Conservation (phyloP, 139 green algal genomes). For the Chlorella sorokiniana region DNA sequence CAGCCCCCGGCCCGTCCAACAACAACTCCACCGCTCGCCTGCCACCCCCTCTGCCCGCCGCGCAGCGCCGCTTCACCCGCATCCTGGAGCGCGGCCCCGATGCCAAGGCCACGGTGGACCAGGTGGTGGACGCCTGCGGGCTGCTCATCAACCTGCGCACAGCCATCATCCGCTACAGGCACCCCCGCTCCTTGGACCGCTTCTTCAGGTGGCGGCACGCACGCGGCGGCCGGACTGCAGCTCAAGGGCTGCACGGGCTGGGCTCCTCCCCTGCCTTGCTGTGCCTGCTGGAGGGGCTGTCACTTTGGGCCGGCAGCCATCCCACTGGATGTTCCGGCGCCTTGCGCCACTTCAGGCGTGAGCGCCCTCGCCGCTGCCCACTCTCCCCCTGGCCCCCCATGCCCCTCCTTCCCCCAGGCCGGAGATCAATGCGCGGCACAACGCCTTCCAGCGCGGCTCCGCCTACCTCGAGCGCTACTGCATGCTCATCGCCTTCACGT, state of each 20-base stretch:
- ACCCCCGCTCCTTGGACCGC: conserved; percentile 58
- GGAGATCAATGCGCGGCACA: conserved; percentile 69
- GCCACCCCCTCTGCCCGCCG: neutral
- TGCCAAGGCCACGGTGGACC: conserved; percentile 54
- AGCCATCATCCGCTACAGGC: conserved; percentile 84
- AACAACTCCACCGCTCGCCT: neutral
- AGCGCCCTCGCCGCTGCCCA: too few relatives aligned
- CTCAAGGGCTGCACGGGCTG: neutral
- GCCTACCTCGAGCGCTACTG: conserved; percentile 94
- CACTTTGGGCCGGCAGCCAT: too few relatives aligned
- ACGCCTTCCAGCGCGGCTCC: conserved; percentile 80
- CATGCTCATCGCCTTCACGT: conserved; percentile 86
- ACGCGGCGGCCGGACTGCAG: too few relatives aligned
- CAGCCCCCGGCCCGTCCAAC: neutral
- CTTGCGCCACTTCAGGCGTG: too few relatives aligned
- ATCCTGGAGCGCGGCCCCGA: conserved; percentile 70
- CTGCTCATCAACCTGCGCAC: conserved; percentile 87
- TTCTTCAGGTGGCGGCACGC: conserved; percentile 50
- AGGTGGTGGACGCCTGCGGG: conserved; percentile 68
- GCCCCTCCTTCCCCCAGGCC: conserved; percentile 34
- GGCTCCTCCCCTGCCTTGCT: neutral
- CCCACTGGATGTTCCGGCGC: too few relatives aligned
- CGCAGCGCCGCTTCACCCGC: conserved; percentile 73
- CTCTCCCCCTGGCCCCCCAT: neutral
- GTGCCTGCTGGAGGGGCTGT: neutral